These are phyloP conservation scores for Phytophthora crassamura DNA, from an alignment of 352 stramenopile genomes.

Conservation along the genomic window DNA sequence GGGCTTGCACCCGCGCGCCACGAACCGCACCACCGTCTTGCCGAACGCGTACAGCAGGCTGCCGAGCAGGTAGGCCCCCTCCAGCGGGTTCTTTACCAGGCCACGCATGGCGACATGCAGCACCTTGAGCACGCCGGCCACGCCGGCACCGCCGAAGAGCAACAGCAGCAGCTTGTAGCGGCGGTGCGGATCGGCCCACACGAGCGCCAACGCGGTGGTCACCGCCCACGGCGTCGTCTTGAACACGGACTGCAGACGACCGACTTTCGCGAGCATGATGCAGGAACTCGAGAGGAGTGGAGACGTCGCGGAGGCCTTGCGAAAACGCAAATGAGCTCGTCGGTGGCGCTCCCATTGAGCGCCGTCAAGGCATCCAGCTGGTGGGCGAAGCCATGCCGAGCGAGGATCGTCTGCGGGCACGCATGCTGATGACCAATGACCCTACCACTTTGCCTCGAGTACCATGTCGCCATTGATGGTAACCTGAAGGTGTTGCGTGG, in stretches of 20 bases:
- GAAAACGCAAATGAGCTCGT: conserved; percentile 26
- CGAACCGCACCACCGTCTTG: conserved; percentile 25
- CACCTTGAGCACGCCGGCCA: conserved; percentile 24
- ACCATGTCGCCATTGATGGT: not conserved
- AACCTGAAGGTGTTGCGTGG: too few species aligned
- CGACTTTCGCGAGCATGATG: conserved; percentile 22
- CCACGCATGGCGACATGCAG: conserved; percentile 33
- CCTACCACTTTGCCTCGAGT: conserved; percentile 13
- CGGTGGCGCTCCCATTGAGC: too few species aligned
- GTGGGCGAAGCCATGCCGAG: conserved; percentile 29
- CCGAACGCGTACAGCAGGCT: conserved; percentile 28
- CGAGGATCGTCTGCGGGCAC: conserved; percentile 32
- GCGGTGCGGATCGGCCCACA: conserved; percentile 22
- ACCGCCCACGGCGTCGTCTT: conserved; percentile 19
- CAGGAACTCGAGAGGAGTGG: not conserved
- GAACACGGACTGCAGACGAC: conserved; percentile 13
- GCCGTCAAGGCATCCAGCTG: too few species aligned
- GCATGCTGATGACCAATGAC: conserved; percentile 26
- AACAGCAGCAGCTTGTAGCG: conserved; percentile 23
- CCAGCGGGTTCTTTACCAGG: conserved; percentile 36
- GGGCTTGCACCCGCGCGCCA: conserved; percentile 36
- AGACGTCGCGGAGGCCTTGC: conserved; percentile 11
- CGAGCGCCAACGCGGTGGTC: conserved; percentile 14
- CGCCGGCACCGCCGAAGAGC: conserved; percentile 17
- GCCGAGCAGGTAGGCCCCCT: conserved; percentile 28